These are phyloP conservation scores for Cryphonectria radicalis DNA, from an alignment of 2,329 filamentous ascomycete genomes.

Conservation along the genomic window DNA sequence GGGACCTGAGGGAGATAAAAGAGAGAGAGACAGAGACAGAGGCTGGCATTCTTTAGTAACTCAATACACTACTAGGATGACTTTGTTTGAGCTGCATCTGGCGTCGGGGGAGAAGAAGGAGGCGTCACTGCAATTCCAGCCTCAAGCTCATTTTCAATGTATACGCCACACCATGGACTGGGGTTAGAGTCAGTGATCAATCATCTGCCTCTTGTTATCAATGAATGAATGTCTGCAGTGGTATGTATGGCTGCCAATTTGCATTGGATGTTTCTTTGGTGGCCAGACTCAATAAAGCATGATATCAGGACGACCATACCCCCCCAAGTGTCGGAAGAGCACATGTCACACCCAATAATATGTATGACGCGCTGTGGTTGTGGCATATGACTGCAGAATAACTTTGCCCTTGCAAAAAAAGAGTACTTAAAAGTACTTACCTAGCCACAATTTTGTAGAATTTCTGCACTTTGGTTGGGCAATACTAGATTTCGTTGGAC, in stretches of 20 bases:
- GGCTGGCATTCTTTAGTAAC: too few species aligned
- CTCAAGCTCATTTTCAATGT: not conserved
- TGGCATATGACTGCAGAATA: not conserved
- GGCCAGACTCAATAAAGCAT: not conserved
- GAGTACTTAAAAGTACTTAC: too few species aligned
- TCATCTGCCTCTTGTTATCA: not conserved
- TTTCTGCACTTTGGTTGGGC: not conserved
- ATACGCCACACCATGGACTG: not conserved
- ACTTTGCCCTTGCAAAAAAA: too few species aligned
- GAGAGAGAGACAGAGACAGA: too few species aligned
- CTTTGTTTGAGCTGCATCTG: not conserved
- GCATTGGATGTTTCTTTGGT: not conserved
- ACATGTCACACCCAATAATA: not conserved
- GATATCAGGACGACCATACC: too few species aligned
- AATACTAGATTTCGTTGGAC: not conserved
- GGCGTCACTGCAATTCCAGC: not conserved
- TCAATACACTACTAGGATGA: too few species aligned
- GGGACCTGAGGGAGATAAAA: not conserved
- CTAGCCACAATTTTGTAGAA: not conserved
- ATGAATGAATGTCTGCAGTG: too few species aligned
- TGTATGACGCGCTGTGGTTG: not conserved
- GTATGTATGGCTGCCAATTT: not conserved
- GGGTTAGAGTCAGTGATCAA: not conserved
- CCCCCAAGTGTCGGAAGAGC: too few species aligned
- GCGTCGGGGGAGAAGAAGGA: not conserved